Base-by-base conservation (phyloP, 2,329 filamentous ascomycete genomes). In the Neofusicoccum ribis region DNA sequence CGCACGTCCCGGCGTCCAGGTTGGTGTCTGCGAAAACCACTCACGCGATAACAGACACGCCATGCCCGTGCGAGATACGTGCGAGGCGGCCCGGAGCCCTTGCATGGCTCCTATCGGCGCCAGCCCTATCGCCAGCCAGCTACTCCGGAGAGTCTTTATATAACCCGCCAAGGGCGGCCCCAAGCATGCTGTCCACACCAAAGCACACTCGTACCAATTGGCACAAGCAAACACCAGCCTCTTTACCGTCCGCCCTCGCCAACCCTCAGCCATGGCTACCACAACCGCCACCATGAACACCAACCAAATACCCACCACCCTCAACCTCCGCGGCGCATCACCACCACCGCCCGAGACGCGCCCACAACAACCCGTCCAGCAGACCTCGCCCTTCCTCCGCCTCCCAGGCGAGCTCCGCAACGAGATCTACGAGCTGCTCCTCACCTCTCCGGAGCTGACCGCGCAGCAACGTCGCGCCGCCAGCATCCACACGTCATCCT, bases 321-420 rank as follows among this genome's bases (percentile, higher is more conserved):
- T 65, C 31, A 60, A 54, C 15, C 63, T 65, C 27, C 63, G 44
- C 7, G 63, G 31, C 63, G 63, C 44, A 36, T 36, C 63, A 44
- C 44, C 39, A 43, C 44, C 54, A 67, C 64, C 59, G 39, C 60
- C 71, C 68, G 27, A 66, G 66, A 15, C 74, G 69, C 52, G 47
- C 34, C 37, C 36, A 34, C 51, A 15, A n/a, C 59, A 63, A 23
- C 56, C 67, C n/a, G 31, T 46, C 23, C 43, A 60, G n/a, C 37
- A 44, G 11, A 31, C 39, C 12, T 64, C 61, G 5, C 63, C 69
- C 12, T 69, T 82, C 64, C 80, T 82, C 74, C 72, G 69, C 15
- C 80, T 91, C 1, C 83, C 89, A 27, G 80, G 81, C 2, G 88
- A 90, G 70, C 80, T 90, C 3, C 82, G 83, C 43, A 85, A 88